A percentile compares a stretch with the other conserved stretches of the same genome.
Evolutionary conservation across 257 asterid species (phyloP).

Genomic region (Solanum dulcamara): DNA sequence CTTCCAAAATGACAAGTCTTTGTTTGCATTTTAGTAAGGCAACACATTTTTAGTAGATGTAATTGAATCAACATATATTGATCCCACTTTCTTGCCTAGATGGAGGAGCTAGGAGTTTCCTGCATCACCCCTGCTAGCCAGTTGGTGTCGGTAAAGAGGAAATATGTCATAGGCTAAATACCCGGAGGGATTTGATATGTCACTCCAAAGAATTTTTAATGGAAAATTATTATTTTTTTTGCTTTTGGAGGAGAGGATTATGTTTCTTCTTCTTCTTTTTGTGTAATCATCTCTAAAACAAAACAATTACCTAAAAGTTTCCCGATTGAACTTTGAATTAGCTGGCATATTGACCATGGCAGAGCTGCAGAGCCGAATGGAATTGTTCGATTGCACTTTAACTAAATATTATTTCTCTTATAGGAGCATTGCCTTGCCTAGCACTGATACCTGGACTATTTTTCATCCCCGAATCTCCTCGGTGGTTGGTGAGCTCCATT

Average conservation of each 20-base stretch:
- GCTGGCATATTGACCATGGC: background rate
- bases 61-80: background rate
- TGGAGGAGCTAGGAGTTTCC: background rate
- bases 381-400: background rate
- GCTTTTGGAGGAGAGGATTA: background rate
- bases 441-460: slow-evolving; percentile 31
- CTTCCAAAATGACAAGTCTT: background rate
- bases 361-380: background rate
- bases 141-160: too few relatives aligned
- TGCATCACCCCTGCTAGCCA: too few relatives aligned
- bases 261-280: background rate
- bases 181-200: background rate
- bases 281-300: background rate
- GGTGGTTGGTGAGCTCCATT: slow-evolving; percentile 85
- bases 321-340: background rate
- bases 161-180: background rate
- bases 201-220: background rate
- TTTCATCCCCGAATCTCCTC: slow-evolving; percentile 56
- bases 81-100: background rate
- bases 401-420: background rate
- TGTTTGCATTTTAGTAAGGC: background rate
- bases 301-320: background rate
- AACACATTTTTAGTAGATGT: background rate
- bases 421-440: slow-evolving; percentile 14
- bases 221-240: background rate